Conservation (phyloP, 768 basidiomycete genomes). For the Serendipita sp. region DNA sequence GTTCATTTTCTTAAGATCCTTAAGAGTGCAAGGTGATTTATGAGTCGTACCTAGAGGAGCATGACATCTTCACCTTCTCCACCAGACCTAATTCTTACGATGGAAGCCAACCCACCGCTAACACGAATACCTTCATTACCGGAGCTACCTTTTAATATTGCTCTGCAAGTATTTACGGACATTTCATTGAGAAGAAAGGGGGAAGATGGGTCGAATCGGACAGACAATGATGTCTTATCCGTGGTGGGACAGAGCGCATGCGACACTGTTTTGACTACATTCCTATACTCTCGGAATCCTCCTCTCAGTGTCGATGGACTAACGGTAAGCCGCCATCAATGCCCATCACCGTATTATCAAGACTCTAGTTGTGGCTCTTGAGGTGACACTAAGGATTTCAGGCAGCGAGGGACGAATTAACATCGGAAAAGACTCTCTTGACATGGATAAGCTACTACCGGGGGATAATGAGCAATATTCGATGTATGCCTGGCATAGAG, state of each 20-base stretch:
- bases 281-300: neutral
- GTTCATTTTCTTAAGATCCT: no score
- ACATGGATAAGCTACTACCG: slow-evolving; percentile 1
- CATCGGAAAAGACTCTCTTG: neutral
- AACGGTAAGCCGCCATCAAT: neutral
- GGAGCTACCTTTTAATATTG: neutral
- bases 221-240: slow-evolving; percentile 2
- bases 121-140: neutral
- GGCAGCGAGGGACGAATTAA: neutral
- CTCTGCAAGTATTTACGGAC: slow-evolving; percentile 1
- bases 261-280: neutral
- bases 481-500: neutral
- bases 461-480: neutral
- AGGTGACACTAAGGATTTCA: neutral
- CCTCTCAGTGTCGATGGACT: neutral
- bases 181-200: neutral
- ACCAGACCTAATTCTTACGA: neutral
- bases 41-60: neutral
- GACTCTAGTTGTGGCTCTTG: neutral
- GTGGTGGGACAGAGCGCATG: neutral
- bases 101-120: neutral
- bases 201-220: neutral
- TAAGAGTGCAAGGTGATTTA: no score
- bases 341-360: neutral
- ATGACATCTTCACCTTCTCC: neutral